These are phyloP conservation scores for Bryum argenteum DNA, from an alignment of 225 moss, liverwort and hornwort species.

Conservation along the genomic window DNA sequence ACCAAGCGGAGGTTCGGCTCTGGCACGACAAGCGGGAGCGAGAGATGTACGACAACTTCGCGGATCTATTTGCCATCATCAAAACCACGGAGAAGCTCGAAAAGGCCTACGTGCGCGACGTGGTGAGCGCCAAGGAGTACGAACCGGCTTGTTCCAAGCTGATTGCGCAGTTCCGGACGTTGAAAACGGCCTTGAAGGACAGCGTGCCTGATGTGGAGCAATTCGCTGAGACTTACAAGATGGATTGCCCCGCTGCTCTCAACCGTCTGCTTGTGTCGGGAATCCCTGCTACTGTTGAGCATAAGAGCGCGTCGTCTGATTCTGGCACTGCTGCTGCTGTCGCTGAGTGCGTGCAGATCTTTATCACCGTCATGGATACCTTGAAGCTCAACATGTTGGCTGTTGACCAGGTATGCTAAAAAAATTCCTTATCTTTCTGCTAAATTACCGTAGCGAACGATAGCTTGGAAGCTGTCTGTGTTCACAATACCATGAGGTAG, in stretches of 20 bases:
- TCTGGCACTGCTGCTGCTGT: slow-evolving; percentile 97
- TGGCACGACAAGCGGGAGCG: slow-evolving; percentile 85
- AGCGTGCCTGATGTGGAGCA: slow-evolving; percentile 94
- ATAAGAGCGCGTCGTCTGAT: slow-evolving; percentile 90
- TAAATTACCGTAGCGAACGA: slow-evolving; percentile 4
- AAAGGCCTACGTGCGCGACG: slow-evolving; percentile 96
- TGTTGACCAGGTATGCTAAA: slow-evolving; percentile 79
- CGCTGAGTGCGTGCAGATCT: slow-evolving; percentile 96
- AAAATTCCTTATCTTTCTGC: slow-evolving; percentile 13
- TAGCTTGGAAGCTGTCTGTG: no score
- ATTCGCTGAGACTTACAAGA: slow-evolving; percentile 85
- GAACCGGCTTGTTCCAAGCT: slow-evolving; percentile 94
- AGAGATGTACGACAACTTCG: slow-evolving; percentile 85
- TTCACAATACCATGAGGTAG: no score
- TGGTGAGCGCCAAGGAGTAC: slow-evolving; percentile 97
- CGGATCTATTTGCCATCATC: slow-evolving; percentile 94
- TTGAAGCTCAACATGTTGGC: slow-evolving; percentile 97
- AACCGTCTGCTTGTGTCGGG: slow-evolving; percentile 93
- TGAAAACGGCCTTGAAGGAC: slow-evolving; percentile 85
- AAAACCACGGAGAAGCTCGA: slow-evolving; percentile 99
- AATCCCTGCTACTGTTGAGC: slow-evolving; percentile 91
- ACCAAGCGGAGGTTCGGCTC: slow-evolving; percentile 79
- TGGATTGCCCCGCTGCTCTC: slow-evolving; percentile 94
- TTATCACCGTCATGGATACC: slow-evolving; percentile 96
- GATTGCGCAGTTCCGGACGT: slow-evolving; percentile 94